Percentiles rank a stretch among this genome's conserved stretches.
Conservation (phyloP, 2,329 filamentous ascomycete genomes). For the Byssoonygena ceratinophila region DNA sequence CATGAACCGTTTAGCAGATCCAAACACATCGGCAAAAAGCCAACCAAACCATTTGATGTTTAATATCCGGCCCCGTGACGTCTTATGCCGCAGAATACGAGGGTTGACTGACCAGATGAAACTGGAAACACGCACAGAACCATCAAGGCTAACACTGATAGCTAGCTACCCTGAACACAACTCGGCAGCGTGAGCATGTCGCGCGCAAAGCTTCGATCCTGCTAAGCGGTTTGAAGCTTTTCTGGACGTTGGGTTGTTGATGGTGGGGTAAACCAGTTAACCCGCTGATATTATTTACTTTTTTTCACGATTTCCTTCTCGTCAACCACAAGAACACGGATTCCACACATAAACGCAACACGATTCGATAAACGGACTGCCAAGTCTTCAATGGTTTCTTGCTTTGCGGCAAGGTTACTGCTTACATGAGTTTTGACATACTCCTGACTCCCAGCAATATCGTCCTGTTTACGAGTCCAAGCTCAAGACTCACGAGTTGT, state of each 20-base stretch:
- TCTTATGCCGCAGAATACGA: neutral
- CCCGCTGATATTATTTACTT: neutral
- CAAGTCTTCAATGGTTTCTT: no score
- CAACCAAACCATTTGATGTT: neutral
- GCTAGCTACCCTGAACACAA: no score
- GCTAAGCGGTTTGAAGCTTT: neutral
- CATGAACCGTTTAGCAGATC: neutral
- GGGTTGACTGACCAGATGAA: neutral
- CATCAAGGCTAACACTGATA: neutral
- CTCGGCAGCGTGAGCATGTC: no score
- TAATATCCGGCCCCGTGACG: neutral
- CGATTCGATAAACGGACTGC: no score
- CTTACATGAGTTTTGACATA: no score
- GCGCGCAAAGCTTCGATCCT: neutral
- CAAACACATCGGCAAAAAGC: no score
- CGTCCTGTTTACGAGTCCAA: no score
- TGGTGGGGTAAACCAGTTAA: constrained; percentile 1
- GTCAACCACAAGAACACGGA: no score
- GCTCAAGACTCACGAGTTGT: no score
- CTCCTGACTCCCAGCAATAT: no score
- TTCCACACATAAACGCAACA: no score
- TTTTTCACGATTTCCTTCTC: neutral
- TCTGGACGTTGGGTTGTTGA: neutral
- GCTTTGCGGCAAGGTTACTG: no score
- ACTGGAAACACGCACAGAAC: neutral